Base-by-base conservation (phyloP, 2,329 filamentous ascomycete genomes). In the Didymella arachidicola region DNA sequence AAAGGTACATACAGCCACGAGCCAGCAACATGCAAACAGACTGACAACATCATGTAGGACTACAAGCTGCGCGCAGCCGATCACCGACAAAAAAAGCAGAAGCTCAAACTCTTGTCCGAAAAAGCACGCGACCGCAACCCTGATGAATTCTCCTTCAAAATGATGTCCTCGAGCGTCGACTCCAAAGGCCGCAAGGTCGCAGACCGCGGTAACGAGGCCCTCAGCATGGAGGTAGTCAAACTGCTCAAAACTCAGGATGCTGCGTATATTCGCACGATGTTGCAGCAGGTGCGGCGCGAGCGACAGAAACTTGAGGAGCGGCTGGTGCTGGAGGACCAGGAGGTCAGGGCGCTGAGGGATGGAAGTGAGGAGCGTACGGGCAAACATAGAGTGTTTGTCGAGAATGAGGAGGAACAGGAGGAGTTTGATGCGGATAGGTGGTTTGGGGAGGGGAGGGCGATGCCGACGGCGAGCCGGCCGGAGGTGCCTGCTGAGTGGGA, bases 241-340 rank as follows among this genome's bases (percentile, higher is more conserved):
- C 73, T 89, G 68, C 79, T 89, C 61, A 89, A 89, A 79, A 88
- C 86, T 29, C 87, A 89, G 75, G 87, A 89, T 77, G 81, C 80
- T 11, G 86, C 84, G 6, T 89, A 89, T 66, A 74, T 89, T 48
- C 77, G 85, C 65, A 87, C 84, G 12, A 81, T 85, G 67, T 77
- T 84, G 72, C 84, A 86, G 76, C 80, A 81, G 72, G 80, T 83
- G 14, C 78, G 82, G 60, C 81, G 82, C 63, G 79, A 86, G 77
- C 78, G 82, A 57, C 80, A 83, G 70, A 79, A 81, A 70, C 60
- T 85, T 49, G 74, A 84, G 65, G 63, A 74, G 60, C 65, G 66
- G 57, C 56, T 77, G 43, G 59, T 77, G 12, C 45, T 78, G 53
- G 73, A 70, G 38, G 73, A 72, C 19, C 77, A 81, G 44, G 66